Percentiles rank a stretch among this genome's conserved stretches.
These are phyloP conservation scores for Westerdykella ornata DNA, from an alignment of 2,329 filamentous ascomycete genomes.

Conservation along the genomic window DNA sequence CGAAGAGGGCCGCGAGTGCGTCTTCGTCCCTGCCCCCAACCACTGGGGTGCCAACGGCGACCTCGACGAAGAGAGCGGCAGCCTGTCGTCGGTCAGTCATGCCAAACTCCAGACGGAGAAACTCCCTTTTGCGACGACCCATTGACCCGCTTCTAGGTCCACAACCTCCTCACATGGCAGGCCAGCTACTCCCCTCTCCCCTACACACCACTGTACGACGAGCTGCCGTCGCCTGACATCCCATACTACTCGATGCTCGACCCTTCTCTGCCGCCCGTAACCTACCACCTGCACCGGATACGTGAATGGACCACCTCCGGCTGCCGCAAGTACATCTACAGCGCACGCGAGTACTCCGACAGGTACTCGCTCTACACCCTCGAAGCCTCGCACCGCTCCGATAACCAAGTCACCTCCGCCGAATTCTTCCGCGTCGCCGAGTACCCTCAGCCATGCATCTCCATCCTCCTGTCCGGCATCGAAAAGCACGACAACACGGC, in stretches of 20 bases:
- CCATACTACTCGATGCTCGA: slow-evolving; percentile 32
- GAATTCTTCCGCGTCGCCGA: slow-evolving; percentile 34
- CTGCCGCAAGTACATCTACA: slow-evolving; percentile 33
- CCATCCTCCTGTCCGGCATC: slow-evolving; percentile 30
- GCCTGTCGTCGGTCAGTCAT: slow-evolving; percentile 28
- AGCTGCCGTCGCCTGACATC: slow-evolving; percentile 29
- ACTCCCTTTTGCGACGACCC: not conserved
- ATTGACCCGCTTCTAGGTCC: slow-evolving; percentile 17
- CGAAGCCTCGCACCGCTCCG: slow-evolving; percentile 27
- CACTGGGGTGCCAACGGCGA: slow-evolving; percentile 36
- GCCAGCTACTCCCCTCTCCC: slow-evolving; percentile 30
- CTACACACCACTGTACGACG: slow-evolving; percentile 27
- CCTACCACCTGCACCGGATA: slow-evolving; percentile 34
- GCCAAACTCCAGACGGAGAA: not conserved
- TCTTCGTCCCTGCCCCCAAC: slow-evolving; percentile 34
- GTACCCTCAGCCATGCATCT: slow-evolving; percentile 29
- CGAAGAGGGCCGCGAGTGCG: slow-evolving; percentile 32
- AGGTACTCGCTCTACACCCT: slow-evolving; percentile 34
- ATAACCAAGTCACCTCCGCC: slow-evolving; percentile 30
- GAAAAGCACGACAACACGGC: slow-evolving; percentile 29
- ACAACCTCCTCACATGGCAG: slow-evolving; percentile 35
- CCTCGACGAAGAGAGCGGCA: slow-evolving; percentile 34
- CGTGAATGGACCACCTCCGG: slow-evolving; percentile 33
- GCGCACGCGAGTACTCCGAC: slow-evolving; percentile 32
- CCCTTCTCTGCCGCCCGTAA: slow-evolving; percentile 25